Percentiles rank a stretch among this genome's conserved stretches.
Conservation (phyloP, 2,329 filamentous ascomycete genomes). For the Paraphaeosphaeria sporulosa region DNA sequence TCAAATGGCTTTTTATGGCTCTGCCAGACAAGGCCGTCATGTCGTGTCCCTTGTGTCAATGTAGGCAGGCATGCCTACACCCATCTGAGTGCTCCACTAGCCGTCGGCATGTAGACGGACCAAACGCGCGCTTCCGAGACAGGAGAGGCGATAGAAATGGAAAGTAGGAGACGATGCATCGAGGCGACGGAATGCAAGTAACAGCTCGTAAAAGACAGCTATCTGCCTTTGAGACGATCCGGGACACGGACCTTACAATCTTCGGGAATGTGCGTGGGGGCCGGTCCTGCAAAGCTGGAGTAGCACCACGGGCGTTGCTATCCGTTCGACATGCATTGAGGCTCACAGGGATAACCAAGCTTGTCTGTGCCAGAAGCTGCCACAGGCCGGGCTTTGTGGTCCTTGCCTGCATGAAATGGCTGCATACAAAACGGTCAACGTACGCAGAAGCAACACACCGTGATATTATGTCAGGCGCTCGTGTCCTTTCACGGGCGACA, state of each 20-base stretch:
- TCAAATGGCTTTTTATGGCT: constrained; percentile 18
- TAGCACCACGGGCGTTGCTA: constrained; percentile 6
- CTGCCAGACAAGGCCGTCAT: constrained; percentile 16
- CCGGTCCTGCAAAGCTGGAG: not conserved
- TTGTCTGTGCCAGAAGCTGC: not conserved
- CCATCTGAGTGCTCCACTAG: constrained; percentile 9
- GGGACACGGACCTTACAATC: not conserved
- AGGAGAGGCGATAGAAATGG: not conserved
- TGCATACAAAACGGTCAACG: not conserved
- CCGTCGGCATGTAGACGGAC: constrained; percentile 12
- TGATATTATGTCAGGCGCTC: not conserved
- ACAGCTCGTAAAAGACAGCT: not conserved
- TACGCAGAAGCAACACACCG: not conserved
- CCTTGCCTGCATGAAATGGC: not conserved
- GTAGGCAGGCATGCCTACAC: constrained; percentile 14
- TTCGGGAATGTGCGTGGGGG: constrained; percentile 3
- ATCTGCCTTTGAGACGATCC: not conserved
- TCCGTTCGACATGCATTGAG: constrained; percentile 13
- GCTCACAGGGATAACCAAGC: not conserved
- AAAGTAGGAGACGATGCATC: not conserved
- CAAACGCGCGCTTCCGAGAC: constrained; percentile 10
- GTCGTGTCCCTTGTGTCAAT: constrained; percentile 22
- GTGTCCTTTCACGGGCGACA: not conserved
- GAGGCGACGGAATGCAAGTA: constrained; percentile 2
- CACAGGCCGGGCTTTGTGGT: not conserved